Evolutionary conservation across 768 basidiomycete species (phyloP), one percentile per base, ranked within the genome.

Genomic region (Nevesoporus exiguus): DNA sequence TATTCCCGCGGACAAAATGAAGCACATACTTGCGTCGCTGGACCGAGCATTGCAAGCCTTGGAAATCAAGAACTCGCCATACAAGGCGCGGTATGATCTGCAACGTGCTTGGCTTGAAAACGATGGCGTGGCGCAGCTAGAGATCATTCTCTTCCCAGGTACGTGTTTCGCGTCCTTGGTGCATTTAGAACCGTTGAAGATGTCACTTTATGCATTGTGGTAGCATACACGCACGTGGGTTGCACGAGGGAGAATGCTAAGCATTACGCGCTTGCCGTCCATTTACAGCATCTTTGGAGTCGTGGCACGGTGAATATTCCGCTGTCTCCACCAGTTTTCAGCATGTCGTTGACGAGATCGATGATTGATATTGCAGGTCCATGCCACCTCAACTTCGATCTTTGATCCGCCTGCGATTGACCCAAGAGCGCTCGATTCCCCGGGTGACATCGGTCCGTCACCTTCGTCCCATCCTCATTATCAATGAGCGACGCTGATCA

Each of bases 201-300:
- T 36, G 34, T 3, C 34, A 8, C 34, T 36, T 15, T 11, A 34
- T 36, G 34, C 27, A 8, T 5, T 29, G 34, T 36, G 34, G 27
- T 15, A 36, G 34, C 34, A 14, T 36, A 36, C 66, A 33, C 68
- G 72, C 27, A 71, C 65, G 42, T 73, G 63, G 52, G 43, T 7
- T 63, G 54, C 30, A 45, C 54, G 9, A 45, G 19, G 15, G 52
- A 56, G 29, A 54, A 56, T 22, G 60, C 60, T 11, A 51, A 43
- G 30, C 54, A 64, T 39, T 58, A 56, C 15, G 42, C 19, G 6
- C 25, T 55, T 31, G 40, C 48, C 14, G 50, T 63, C 33, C 44
- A 52, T 25, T 17, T 63, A 6, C 47, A 60, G 21, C 60, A 62
- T 25, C 56, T 54, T 25, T 65, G 52, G 56, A 62, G 49, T 56